Conservation (phyloP, 2,329 filamentous ascomycete species). For the Aspergillus pseudonomiae region DNA sequence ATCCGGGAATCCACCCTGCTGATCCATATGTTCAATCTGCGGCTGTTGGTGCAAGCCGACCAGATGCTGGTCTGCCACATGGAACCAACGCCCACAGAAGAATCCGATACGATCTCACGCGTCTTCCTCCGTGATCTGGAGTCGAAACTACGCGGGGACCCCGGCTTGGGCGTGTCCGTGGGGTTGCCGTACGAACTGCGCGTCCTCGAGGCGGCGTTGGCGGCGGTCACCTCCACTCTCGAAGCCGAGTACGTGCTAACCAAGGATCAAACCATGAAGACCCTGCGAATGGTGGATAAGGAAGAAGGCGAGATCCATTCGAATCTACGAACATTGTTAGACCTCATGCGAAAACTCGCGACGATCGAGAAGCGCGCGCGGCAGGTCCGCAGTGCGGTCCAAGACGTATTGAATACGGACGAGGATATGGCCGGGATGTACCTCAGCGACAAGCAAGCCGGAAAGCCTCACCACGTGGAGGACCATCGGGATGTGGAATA, state of each 20-base stretch:
- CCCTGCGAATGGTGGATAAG: conserved; percentile 18
- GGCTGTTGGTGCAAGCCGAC: conserved; percentile 38
- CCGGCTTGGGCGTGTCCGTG: conserved; percentile 20
- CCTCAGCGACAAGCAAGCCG: conserved; percentile 34
- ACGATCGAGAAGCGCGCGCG: conserved; percentile 37
- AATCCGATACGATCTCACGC: conserved; percentile 19
- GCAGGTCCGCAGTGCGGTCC: conserved; percentile 36
- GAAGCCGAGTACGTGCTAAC: conserved; percentile 36
- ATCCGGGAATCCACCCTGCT: conserved; percentile 37
- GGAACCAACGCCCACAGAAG: conserved; percentile 12
- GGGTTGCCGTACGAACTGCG: conserved; percentile 34
- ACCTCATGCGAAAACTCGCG: conserved; percentile 12
- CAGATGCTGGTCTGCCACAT: conserved; percentile 34
- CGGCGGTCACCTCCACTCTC: conserved; percentile 36
- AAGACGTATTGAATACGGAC: conserved; percentile 39
- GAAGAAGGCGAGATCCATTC: conserved; percentile 25
- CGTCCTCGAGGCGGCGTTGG: conserved; percentile 39
- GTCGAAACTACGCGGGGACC: conserved; percentile 22
- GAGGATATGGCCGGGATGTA: conserved; percentile 43
- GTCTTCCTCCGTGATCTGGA: conserved; percentile 33
- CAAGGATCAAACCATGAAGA: conserved; percentile 16
- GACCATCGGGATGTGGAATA: conserved; percentile 45
- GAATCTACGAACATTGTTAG: conserved; percentile 30
- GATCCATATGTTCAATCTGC: conserved; percentile 40
- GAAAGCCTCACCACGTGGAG: conserved; percentile 29